These are phyloP conservation scores for Allium cepa DNA, from an alignment of 106 monocot species.

Conservation along the genomic window DNA sequence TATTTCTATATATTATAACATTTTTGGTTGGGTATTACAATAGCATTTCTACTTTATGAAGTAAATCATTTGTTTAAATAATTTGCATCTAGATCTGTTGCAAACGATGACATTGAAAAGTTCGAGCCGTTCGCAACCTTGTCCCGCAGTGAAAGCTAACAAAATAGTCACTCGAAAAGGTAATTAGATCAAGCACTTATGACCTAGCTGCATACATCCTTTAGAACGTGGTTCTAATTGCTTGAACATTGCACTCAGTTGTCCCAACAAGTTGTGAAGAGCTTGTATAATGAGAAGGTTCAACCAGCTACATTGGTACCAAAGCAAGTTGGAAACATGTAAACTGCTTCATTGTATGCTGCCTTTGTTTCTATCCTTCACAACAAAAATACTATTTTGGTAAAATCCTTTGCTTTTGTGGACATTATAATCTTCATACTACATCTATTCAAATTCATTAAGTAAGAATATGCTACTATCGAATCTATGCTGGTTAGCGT, in stretches of 20 bases:
- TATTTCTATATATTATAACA: too few species aligned
- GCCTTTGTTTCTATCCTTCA: conserved; percentile 75
- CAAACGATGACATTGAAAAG: conserved; percentile 57
- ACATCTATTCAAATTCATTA: background rate
- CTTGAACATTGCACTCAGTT: conserved; percentile 23
- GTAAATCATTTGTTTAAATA: background rate
- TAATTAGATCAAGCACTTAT: conserved; percentile 2
- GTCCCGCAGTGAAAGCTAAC: conserved; percentile 76
- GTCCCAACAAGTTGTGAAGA: conserved; percentile 77
- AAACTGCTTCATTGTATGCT: conserved; percentile 92
- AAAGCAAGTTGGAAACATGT: conserved; percentile 97
- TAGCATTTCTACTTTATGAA: too few species aligned
- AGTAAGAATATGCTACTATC: background rate
- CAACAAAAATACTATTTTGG: conserved; percentile 60
- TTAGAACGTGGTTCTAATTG: too few species aligned
- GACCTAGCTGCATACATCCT: too few species aligned
- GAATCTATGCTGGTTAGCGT: conserved; percentile 42
- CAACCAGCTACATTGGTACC: conserved; percentile 82
- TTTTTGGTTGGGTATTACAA: too few species aligned
- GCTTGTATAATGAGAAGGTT: conserved; percentile 66
- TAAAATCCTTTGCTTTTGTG: conserved; percentile 14
- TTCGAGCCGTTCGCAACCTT: conserved; percentile 67
- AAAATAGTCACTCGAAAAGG: conserved; percentile 93
- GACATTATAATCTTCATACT: background rate
- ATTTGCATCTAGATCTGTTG: conserved; percentile 43